Percentiles rank a stretch among this genome's conserved stretches.
Evolutionary conservation across 768 basidiomycete species (phyloP).

Genomic region (Mrakia gelida): DNA sequence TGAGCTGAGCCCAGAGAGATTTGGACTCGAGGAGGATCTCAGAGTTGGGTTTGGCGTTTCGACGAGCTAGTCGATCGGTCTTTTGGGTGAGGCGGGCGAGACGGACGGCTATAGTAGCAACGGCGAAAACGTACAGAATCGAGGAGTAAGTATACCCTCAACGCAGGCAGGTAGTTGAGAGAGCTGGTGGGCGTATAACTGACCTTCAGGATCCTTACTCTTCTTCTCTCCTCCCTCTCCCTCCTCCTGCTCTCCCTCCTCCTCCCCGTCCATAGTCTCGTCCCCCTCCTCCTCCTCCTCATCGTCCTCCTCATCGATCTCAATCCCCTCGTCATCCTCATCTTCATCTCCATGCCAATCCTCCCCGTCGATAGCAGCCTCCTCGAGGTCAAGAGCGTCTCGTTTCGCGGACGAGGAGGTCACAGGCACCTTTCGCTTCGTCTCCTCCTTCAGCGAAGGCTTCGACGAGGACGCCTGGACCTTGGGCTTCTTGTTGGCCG

Average conservation of each 20-base stretch:
- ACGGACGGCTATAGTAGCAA: no score
- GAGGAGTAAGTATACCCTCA: no score
- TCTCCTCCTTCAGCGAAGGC: conserved; percentile 21
- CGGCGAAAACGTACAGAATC: no score
- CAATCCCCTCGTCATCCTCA: conserved; percentile 37
- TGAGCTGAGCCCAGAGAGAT: conserved; percentile 68
- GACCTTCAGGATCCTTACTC: conserved; percentile 61
- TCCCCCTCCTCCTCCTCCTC: conserved; percentile 23
- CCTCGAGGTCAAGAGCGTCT: conserved; percentile 21
- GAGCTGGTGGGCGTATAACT: conserved; percentile 20
- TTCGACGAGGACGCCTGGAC: neutral
- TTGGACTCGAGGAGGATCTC: conserved; percentile 66
- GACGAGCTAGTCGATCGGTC: conserved; percentile 61
- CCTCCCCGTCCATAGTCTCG: conserved; percentile 41
- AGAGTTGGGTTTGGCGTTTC: conserved; percentile 73
- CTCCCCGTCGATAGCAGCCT: conserved; percentile 39
- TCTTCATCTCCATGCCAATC: conserved; percentile 47
- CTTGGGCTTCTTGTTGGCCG: conserved; percentile 12
- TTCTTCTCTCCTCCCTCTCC: conserved; percentile 20
- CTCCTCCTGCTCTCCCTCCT: conserved; percentile 28
- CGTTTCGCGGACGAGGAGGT: neutral
- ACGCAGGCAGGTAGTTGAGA: no score
- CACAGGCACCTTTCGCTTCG: conserved; percentile 31
- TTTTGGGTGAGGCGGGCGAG: conserved; percentile 73
- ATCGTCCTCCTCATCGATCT: conserved; percentile 20